Conservation (phyloP, 2,329 filamentous ascomycete genomes). For the Zymoseptoria tritici region DNA sequence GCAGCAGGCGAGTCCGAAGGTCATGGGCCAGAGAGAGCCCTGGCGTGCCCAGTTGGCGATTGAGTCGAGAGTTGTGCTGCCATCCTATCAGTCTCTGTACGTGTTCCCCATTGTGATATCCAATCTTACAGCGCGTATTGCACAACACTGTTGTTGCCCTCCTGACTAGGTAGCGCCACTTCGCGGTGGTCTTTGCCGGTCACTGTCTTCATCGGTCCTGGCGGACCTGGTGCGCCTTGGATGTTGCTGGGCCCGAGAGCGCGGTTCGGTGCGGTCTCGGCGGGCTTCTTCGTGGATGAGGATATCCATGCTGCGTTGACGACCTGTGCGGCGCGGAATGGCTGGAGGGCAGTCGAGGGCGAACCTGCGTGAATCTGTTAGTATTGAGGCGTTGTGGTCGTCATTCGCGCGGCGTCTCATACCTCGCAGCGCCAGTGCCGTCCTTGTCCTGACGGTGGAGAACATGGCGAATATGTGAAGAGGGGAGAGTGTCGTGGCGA, state of each 20-base stretch:
- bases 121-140: slow-evolving; percentile 79
- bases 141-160: slow-evolving; percentile 68
- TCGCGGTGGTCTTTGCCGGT: slow-evolving; percentile 52
- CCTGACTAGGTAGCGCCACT: slow-evolving; percentile 70
- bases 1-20: slow-evolving; percentile 82
- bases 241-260: slow-evolving; percentile 34
- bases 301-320: slow-evolving; percentile 56
- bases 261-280: slow-evolving; percentile 37
- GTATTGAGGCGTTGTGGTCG: slow-evolving; percentile 10
- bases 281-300: slow-evolving; percentile 56
- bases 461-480: slow-evolving; percentile 37
- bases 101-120: background rate
- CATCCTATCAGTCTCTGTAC: background rate
- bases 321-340: slow-evolving; percentile 48
- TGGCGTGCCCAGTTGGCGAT: slow-evolving; percentile 80
- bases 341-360: slow-evolving; percentile 55
- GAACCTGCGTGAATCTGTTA: slow-evolving; percentile 47
- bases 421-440: slow-evolving; percentile 51
- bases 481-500: slow-evolving; percentile 4
- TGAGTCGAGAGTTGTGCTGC: slow-evolving; percentile 67
- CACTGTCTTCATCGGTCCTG: slow-evolving; percentile 43
- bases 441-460: slow-evolving; percentile 41
- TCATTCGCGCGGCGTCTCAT: slow-evolving; percentile 21
- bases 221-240: slow-evolving; percentile 46
- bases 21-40: slow-evolving; percentile 81